Conservation (phyloP, 257 asterid species). For the Solanum acaule region DNA sequence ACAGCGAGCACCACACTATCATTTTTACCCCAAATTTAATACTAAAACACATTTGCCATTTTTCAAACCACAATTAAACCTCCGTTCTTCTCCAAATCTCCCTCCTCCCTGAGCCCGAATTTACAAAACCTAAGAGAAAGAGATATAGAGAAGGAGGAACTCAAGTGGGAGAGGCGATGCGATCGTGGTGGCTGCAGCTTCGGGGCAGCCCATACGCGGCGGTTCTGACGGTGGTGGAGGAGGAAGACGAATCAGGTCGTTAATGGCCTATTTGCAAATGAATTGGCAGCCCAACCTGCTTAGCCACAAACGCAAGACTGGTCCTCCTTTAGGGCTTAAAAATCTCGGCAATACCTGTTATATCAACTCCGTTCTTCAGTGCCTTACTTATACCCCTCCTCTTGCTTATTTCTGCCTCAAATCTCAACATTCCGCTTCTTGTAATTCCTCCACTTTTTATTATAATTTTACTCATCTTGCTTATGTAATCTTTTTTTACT, state of each 20-base stretch:
- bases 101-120: background rate
- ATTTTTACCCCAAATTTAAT: background rate
- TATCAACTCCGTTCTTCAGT: constrained; percentile 96
- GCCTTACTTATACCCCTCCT: constrained; percentile 96
- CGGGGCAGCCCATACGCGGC: constrained; percentile 4
- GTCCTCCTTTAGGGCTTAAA: constrained; percentile 89
- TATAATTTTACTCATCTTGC: background rate
- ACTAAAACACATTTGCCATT: background rate
- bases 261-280: constrained; percentile 92
- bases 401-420: constrained; percentile 90
- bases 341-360: constrained; percentile 96
- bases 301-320: constrained; percentile 64
- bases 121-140: background rate
- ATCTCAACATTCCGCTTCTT: constrained; percentile 67
- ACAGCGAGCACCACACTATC: background rate
- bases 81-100: background rate
- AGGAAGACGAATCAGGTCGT: constrained; percentile 42
- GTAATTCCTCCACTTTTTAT: constrained; percentile 22
- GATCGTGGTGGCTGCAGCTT: constrained; percentile 13
- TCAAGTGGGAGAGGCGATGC: constrained; percentile 13
- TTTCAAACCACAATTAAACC: constrained; percentile 7
- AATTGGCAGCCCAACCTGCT: constrained; percentile 90
- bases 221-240: constrained; percentile 25
- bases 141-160: background rate
- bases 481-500: background rate